A percentile compares a stretch with the other conserved stretches of the same genome.
These are phyloP conservation scores for Penicillium sp. DNA, from an alignment of 2,329 filamentous ascomycete genomes.

Conservation along the genomic window DNA sequence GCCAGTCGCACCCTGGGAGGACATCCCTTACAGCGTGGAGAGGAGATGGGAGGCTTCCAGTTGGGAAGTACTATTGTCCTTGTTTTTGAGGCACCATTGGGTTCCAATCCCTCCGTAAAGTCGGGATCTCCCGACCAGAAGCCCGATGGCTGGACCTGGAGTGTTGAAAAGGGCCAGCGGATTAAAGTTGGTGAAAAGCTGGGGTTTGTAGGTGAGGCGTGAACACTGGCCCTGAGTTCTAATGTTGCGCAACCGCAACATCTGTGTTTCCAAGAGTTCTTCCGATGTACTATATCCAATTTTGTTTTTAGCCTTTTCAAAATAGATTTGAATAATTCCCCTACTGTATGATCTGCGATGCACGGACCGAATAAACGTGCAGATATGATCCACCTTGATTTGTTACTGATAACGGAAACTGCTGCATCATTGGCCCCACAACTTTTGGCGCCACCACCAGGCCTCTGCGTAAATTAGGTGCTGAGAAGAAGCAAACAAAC, in stretches of 20 bases:
- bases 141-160: conserved; percentile 78
- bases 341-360: background rate
- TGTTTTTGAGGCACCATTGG: conserved; percentile 89
- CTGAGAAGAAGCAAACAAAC: too few species aligned
- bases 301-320: background rate
- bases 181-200: conserved; percentile 87
- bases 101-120: conserved; percentile 57
- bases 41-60: conserved; percentile 98
- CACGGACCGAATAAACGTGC: conserved; percentile 3
- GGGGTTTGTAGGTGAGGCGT: conserved; percentile 61
- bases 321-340: background rate
- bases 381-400: conserved; percentile 6
- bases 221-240: background rate
- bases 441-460: background rate
- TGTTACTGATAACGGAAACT: conserved; percentile 2
- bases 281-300: conserved; percentile 14
- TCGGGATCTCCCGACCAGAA: conserved; percentile 58
- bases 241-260: background rate
- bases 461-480: background rate
- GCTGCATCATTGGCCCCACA: background rate
- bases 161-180: conserved; percentile 79
- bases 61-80: conserved; percentile 92
- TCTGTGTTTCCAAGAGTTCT: background rate
- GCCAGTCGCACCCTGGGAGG: conserved; percentile 78
- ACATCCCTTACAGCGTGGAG: conserved; percentile 78